Base-by-base conservation (phyloP, 2,329 filamentous ascomycete genomes). In the Pseudogymnoascus sp. region DNA sequence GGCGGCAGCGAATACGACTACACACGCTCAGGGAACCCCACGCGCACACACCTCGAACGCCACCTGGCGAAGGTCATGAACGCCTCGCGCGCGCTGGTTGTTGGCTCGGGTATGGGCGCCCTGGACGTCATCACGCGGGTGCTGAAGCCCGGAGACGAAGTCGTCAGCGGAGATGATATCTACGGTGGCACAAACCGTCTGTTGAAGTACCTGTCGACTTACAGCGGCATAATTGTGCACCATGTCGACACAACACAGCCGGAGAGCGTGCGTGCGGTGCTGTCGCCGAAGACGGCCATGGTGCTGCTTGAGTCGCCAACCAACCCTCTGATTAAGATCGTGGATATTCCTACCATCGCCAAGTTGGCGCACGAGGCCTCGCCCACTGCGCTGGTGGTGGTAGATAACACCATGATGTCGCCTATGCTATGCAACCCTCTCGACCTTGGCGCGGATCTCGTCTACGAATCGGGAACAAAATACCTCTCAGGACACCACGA, bases 51-150 rank as follows among this genome's bases (percentile, higher is more conserved):
- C 71, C 83, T 99, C 64, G 94, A 99, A 77, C 85, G 92, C 61
- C 94, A 99, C 74, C 79, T 99, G 68, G 94, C 95, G 70, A 99
- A 99, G 82, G 95, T 99, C 72, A 99, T 99, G 95, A 92, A 90
- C 67, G 94, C 94, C 48, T 85, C 85, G 68, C 88, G 95, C 60
- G 90, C 90, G 8, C 82, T 99, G 57, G 92, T 95, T 56, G 92
- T 97, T 45, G 91, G 92, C 59, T 97, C 92, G 0, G 94, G 94
- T 61, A 99, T 99, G 94, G 94, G 91, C 59, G 94, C 94, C 21
- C 78, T 97, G 69, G 94, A 99, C 74, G 92, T 99, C 64, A 96
- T 99, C 66, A 95, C 91, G 13, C 86, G 94, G 59, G 79, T 97
- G 12, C 79, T 99, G 57, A 85, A 88, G 62, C 92, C 94, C 0